phyloP scores from a whole-genome alignment of 139 green algal species.

The Volvox reticuliferus region DNA sequence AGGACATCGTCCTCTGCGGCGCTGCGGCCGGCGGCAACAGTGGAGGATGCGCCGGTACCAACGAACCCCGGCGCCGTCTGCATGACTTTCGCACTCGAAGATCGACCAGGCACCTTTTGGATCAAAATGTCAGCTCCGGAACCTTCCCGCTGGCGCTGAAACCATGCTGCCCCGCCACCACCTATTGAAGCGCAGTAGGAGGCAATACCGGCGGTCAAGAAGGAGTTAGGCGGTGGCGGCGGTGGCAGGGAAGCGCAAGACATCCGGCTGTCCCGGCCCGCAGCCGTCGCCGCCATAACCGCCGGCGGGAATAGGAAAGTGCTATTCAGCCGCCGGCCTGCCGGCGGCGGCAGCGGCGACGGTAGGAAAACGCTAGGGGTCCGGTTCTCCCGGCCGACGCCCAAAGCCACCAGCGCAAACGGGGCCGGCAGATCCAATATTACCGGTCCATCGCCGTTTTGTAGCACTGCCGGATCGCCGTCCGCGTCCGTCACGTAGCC shows the following conservation, averaged over 20 bases:
- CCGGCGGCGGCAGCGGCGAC: not conserved
- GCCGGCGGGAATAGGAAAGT: too few species aligned
- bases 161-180: not conserved
- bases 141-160: not conserved
- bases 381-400: not conserved
- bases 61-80: too few species aligned
- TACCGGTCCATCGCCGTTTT: not conserved
- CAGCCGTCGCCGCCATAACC: too few species aligned
- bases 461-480: not conserved
- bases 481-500: not conserved
- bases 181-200: not conserved
- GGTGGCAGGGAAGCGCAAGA: not conserved
- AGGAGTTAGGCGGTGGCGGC: not conserved
- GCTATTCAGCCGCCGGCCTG: not conserved
- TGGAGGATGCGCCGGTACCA: not conserved
- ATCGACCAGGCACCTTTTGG: too few species aligned
- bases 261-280: not conserved
- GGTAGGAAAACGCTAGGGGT: not conserved
- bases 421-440: not conserved
- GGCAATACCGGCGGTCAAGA: too few species aligned
- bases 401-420: constrained; percentile 14
- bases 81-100: too few species aligned
- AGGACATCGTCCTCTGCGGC: not conserved
- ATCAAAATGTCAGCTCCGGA: too few species aligned
- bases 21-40: not conserved